Base-by-base conservation (phyloP, 1,139 yeast genomes). In the Geotrichum australiense region DNA sequence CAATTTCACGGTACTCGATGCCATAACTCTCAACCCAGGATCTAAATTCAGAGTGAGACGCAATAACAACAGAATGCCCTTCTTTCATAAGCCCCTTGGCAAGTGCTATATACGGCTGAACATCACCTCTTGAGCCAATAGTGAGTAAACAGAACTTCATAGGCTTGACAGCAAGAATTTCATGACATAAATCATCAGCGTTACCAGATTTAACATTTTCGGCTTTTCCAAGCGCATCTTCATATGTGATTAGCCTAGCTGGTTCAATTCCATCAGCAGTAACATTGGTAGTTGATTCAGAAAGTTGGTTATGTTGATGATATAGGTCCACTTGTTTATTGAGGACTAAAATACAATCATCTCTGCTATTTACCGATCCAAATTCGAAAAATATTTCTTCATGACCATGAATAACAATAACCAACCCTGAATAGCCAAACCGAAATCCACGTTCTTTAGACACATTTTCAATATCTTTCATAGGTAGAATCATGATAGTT, bases 51-150 rank as follows among this genome's bases (percentile, higher is more conserved):
- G 56, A 54, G 59, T 89, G 97, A 0, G 96, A 83, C 0, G 93
- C 94, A 47, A 89, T 87, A 18, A 80, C 78, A 1, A 86, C 94
- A 16, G 61, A 61, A 56, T 89, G 96, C 0, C 96, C 96, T 54
- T 89, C 96, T 23, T 68, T 67, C 35, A 76, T 62, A 37, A 89
- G 65, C 0, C 91, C 95, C 52, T 78, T 76, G 0, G 85, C 93
- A n/a, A 89, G 64, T 0, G 97, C 91, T 50, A 89, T 81, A 57
- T 87, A 91, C 0, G 97, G 97, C 59, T 89, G 97, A 5, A 89
- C 97, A 62, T 89, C 97, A 33, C 97, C 97, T 45, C 97, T 69
- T 0, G 96, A 85, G 0, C 97, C 97, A 56, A 89, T 89, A 0
- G 97, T 89, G 45, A 89, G 64, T 43, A 87, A 65, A 0, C 86